Evolutionary conservation across 441 rosid genomes (phyloP), one percentile per base, ranked within the genome.

Genomic region (Pelargonium australe): DNA sequence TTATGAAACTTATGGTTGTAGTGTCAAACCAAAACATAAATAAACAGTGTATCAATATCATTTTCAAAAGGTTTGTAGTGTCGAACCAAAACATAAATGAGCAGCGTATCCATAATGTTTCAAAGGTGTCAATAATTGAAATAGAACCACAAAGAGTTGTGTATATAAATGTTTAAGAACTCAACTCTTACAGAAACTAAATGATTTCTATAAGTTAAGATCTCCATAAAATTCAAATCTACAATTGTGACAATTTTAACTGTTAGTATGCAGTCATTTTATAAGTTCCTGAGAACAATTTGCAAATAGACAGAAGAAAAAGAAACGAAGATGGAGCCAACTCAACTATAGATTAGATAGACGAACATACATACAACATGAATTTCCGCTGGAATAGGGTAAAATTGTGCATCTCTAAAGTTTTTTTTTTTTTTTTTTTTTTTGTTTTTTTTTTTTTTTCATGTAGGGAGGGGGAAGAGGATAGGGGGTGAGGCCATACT

Each of bases 251-350:
- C 61, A 5, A 55, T 49, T 14, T 16, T 0, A 55, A 55, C 61
- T 14, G 61, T 55, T 55, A 55, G 61, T 55, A 14, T 55, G 61
- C 1, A 55, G 61, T 55, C 61, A 55, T 55, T 53, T 37, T 14
- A 14, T 10, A 55, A 55, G 61, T 55, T 55, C 61, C 23, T 55
- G 23, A 1, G 10, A 20, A 17, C 19, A 14, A 51, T 51, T 51
- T 16, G 14, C 5, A 5, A 11, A 47, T 13, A n/a, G 53, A 13
- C 5, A 9, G 2, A 13, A 3, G n/a, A 12, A 14, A 14, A 14
- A n/a, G 10, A 37, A 16, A 8, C 23, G 61, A 55, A 16, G 16
- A 13, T 37, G 41, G 58, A 16, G 58, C 58, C 58, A 51, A n/a
- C 58, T 51, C 19, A 51, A n/a, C 60, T 9, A 14, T 53, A 53